phyloP scores from a whole-genome alignment of 257 asterid species.

The Nicotiana undulata region DNA sequence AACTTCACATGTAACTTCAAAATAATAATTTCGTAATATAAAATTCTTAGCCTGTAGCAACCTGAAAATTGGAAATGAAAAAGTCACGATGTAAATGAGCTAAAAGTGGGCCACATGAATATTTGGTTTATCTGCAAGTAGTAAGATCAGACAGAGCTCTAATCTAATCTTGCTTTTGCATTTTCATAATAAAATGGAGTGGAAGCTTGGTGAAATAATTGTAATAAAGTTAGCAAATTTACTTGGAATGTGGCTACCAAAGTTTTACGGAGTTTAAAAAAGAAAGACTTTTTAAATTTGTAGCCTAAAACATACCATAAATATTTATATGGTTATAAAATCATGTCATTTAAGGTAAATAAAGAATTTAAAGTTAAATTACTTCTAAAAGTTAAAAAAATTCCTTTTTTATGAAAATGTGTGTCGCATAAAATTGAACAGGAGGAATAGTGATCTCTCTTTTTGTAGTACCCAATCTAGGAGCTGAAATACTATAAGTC shows the following conservation, averaged over 20 bases:
- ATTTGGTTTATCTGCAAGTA: constrained; percentile 3
- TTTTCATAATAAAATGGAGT: background rate
- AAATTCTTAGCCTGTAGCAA: background rate
- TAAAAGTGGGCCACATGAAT: background rate
- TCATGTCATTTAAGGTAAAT: too few relatives aligned
- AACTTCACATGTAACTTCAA: background rate
- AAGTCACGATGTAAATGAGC: background rate
- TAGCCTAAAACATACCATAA: too few relatives aligned
- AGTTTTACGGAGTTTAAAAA: too few relatives aligned
- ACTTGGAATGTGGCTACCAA: too few relatives aligned
- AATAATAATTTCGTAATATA: background rate
- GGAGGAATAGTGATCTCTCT: too few relatives aligned
- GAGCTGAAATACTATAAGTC: background rate
- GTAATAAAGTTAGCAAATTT: background rate
- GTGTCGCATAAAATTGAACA: too few relatives aligned
- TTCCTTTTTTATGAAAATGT: too few relatives aligned
- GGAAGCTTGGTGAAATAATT: background rate
- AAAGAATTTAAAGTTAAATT: too few relatives aligned
- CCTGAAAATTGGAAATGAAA: background rate
- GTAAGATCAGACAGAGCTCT: background rate
- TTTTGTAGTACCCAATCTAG: background rate
- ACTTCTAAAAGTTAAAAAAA: too few relatives aligned
- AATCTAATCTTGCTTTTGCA: background rate
- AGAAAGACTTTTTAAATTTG: too few relatives aligned
- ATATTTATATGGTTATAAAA: too few relatives aligned